Percentiles rank a stretch among this genome's conserved stretches.
phyloP scores from a whole-genome alignment of 2,329 filamentous ascomycete genomes.

The Exserohilum rostratum region DNA sequence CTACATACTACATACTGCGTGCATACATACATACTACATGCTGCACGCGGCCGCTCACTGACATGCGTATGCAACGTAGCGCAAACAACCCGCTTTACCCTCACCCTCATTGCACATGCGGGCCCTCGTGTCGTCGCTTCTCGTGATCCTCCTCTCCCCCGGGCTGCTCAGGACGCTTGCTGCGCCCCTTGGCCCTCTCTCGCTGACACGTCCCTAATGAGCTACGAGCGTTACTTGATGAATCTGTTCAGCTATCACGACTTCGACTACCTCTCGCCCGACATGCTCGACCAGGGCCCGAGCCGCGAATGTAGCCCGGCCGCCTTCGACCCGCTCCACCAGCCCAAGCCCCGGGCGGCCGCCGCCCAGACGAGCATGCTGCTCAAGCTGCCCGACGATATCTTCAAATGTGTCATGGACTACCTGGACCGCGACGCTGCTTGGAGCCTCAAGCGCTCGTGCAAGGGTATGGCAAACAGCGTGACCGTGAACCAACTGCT shows the following conservation, averaged over 20 bases:
- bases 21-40: not conserved
- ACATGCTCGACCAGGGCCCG: slow-evolving; percentile 21
- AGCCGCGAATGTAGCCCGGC: slow-evolving; percentile 35
- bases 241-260: slow-evolving; percentile 30
- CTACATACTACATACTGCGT: not conserved
- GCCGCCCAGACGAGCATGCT: slow-evolving; percentile 32
- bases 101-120: not conserved
- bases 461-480: slow-evolving; percentile 40
- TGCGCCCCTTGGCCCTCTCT: slow-evolving; percentile 1
- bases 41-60: not conserved
- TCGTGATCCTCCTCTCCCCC: not conserved
- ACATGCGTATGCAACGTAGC: not conserved
- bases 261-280: slow-evolving; percentile 28
- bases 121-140: not conserved
- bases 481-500: slow-evolving; percentile 40
- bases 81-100: not conserved
- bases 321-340: slow-evolving; percentile 25
- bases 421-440: slow-evolving; percentile 43
- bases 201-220: slow-evolving; percentile 12
- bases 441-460: slow-evolving; percentile 42
- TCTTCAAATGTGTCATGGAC: slow-evolving; percentile 46
- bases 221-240: slow-evolving; percentile 16
- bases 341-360: slow-evolving; percentile 20
- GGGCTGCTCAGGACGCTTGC: not conserved
- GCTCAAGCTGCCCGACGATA: slow-evolving; percentile 43